Conservation (phyloP, 208 protist species). For the Acanthamoeba lenticulata region DNA sequence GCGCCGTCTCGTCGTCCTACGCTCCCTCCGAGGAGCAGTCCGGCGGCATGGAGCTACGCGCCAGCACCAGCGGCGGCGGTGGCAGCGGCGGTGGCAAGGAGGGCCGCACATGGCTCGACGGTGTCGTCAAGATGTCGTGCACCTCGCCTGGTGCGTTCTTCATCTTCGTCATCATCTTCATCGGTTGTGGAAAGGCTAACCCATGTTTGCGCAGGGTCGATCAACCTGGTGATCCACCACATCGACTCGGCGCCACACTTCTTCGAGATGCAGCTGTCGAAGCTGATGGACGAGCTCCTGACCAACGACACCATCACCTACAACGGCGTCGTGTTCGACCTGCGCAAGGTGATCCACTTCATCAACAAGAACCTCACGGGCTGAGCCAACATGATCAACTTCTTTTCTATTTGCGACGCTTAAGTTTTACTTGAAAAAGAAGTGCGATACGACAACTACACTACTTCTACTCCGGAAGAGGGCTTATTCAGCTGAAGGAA, state of each 20-base stretch:
- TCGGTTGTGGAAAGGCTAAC: not conserved
- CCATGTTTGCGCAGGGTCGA: not conserved
- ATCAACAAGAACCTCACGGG: constrained; percentile 63
- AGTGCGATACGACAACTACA: too few species aligned
- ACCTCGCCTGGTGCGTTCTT: constrained; percentile 22
- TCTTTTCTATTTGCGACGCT: too few species aligned
- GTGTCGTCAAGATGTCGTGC: constrained; percentile 63
- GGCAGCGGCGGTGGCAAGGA: not conserved
- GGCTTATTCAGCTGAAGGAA: too few species aligned
- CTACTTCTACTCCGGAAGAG: too few species aligned
- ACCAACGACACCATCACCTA: constrained; percentile 58
- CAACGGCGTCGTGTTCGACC: constrained; percentile 56
- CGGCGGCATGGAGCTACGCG: not conserved
- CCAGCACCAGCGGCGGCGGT: not conserved
- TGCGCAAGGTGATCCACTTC: constrained; percentile 65
- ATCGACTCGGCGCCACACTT: constrained; percentile 33
- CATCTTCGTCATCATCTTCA: not conserved
- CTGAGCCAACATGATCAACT: not conserved
- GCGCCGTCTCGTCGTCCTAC: not conserved
- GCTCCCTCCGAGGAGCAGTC: not conserved
- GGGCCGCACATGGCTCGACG: constrained; percentile 6
- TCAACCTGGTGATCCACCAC: constrained; percentile 60
- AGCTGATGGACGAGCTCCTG: constrained; percentile 62
- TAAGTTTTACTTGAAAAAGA: too few species aligned
- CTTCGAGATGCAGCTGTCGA: constrained; percentile 63